phyloP scores from a whole-genome alignment of 441 rosid species.

The Populus tomentosa region DNA sequence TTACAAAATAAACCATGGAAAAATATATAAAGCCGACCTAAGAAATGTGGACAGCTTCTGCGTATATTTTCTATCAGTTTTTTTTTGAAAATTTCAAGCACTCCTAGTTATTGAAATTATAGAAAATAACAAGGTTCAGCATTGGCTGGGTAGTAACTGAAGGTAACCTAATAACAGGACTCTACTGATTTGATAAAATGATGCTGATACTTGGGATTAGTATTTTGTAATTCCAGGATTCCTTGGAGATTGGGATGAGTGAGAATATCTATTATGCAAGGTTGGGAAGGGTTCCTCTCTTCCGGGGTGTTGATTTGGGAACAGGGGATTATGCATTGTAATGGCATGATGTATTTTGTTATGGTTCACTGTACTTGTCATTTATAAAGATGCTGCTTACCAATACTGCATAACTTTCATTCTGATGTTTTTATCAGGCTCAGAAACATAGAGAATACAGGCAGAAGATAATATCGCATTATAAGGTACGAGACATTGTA shows the following conservation, averaged over 20 bases:
- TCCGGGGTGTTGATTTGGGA: not conserved
- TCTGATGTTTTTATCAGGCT: constrained; percentile 36
- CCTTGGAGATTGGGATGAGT: not conserved
- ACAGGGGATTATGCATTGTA: not conserved
- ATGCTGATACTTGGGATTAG: not conserved
- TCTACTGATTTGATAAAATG: not conserved
- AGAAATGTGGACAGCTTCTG: not conserved
- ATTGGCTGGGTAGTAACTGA: not conserved
- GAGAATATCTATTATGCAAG: not conserved
- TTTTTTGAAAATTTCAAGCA: not conserved
- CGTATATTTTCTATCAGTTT: not conserved
- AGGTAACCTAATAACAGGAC: not conserved
- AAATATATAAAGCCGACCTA: not conserved
- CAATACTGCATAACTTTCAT: not conserved
- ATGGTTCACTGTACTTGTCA: not conserved
- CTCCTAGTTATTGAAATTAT: not conserved
- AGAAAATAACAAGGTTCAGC: not conserved
- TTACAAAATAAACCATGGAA: not conserved
- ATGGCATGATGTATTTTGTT: not conserved
- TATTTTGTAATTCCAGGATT: not conserved
- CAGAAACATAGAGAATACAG: constrained; percentile 74
- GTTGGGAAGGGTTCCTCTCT: not conserved
- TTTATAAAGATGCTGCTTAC: not conserved
- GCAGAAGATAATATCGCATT: constrained; percentile 59
- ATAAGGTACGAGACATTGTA: constrained; percentile 47